These are phyloP conservation scores for Ensete ventricosum DNA, from an alignment of 176 grass and related monocot genomes.

Conservation along the genomic window DNA sequence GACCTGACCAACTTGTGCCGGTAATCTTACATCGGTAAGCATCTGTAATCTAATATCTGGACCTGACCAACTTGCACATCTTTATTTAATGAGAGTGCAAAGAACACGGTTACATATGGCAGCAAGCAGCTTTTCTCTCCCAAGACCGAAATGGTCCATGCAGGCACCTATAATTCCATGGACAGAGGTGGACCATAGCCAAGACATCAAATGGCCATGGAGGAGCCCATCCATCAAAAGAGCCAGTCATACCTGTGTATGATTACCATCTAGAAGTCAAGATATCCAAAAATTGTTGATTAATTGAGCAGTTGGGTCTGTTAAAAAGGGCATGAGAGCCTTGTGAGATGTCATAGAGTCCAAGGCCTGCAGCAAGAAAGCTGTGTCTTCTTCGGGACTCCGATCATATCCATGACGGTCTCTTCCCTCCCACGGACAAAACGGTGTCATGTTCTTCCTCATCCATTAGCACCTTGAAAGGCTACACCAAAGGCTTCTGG, in stretches of 20 bases:
- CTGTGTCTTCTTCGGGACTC: background rate
- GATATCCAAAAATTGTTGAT: background rate
- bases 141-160: slow-evolving; percentile 3
- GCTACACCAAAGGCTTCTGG: background rate
- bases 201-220: background rate
- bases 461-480: background rate
- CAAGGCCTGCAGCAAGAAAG: background rate
- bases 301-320: background rate
- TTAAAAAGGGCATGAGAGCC: background rate
- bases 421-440: background rate
- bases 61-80: background rate
- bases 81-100: background rate
- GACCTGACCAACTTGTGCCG: background rate
- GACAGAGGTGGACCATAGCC: background rate
- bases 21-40: background rate
- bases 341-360: background rate
- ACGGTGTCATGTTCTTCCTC: background rate
- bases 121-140: background rate
- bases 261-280: background rate
- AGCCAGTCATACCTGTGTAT: too few relatives aligned
- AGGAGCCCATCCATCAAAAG: background rate
- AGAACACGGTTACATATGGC: background rate
- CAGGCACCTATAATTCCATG: slow-evolving; percentile 3
- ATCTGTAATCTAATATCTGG: background rate
- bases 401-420: slow-evolving; percentile 1